Base-by-base conservation (phyloP, 139 green algal species). In the Nannochloris sp. region DNA sequence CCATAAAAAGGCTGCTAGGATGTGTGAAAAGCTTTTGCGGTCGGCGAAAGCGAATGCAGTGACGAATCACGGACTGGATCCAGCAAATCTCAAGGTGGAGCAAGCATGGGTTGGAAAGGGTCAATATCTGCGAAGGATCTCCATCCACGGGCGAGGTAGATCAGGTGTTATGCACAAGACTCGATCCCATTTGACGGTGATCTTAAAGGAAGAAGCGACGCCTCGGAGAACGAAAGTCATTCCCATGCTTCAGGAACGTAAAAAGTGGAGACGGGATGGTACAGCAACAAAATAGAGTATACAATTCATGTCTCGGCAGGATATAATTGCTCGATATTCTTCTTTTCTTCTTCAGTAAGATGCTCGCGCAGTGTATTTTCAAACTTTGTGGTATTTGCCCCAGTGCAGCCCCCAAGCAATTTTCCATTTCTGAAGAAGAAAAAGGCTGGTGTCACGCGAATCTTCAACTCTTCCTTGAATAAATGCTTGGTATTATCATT, bases 401-500 rank as follows among this genome's bases (percentile, higher is more conserved):
- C 66, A 5, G 36, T 61, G 40, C 66, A 72, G 4, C 23, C 28
- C 6, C 20, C 66, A 23, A 66, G 20, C 13, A 72, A 16, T 51
- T 17, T 33, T 62, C 61, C 62, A 9, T 67, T 53, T 5, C 45
- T 46, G 46, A 75, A 70, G 25, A 75, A 70, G 53, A 76, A 66
- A 55, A 76, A 76, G 17, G 69, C 56, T 33, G 69, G 69, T 6
- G 69, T 70, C 28, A 62, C 58, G 20, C 69, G 40, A 53, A 51
- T 55, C 62, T 76, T 71, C 33, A 76, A 61, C 29, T 68, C 13
- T 8, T 70, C 50, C 51, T 77, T 63, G 58, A 83, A 79, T n/a
- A 84, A 63, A 4, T 58, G 51, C 64, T 84, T 84, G n/a, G 71
- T 80, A 36, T 58, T 56, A 25, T 78, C 65, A 31, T 79, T 84